A percentile compares a stretch with the other conserved stretches of the same genome.
Conservation (phyloP, 306 rosid species). For the Hylodesmum podocarpum region DNA sequence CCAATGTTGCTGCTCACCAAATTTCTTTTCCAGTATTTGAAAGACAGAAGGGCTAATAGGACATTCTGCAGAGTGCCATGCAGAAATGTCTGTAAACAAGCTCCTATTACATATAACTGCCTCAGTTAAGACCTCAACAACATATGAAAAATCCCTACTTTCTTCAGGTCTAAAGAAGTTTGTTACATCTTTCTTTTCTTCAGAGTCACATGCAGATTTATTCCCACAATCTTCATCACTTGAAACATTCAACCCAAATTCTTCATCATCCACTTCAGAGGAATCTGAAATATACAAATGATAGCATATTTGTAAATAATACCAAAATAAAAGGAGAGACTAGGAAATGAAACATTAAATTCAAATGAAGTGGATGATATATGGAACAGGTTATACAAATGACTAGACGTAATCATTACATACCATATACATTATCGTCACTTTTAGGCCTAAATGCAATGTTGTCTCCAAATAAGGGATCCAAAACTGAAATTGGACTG, state of each 20-base stretch:
- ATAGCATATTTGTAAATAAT: constrained; percentile 29
- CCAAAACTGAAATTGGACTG: constrained; percentile 82
- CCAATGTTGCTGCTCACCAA: constrained; percentile 70
- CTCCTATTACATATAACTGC: constrained; percentile 39
- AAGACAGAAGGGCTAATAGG: constrained; percentile 66
- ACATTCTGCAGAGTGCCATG: constrained; percentile 56
- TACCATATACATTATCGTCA: constrained; percentile 47
- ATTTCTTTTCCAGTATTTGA: constrained; percentile 73
- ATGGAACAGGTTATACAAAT: not conserved
- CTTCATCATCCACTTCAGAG: constrained; percentile 59
- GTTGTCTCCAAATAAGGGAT: constrained; percentile 50
- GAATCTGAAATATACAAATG: constrained; percentile 52
- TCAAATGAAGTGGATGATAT: constrained; percentile 2
- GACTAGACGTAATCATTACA: constrained; percentile 10
- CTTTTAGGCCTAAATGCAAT: constrained; percentile 31
- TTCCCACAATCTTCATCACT: constrained; percentile 68
- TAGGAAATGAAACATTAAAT: constrained; percentile 7
- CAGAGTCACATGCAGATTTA: constrained; percentile 32
- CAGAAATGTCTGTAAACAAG: constrained; percentile 39
- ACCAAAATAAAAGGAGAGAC: not conserved
- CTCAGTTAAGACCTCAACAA: constrained; percentile 68
- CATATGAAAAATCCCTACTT: constrained; percentile 73
- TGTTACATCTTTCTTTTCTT: constrained; percentile 38
- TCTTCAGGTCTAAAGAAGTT: constrained; percentile 54
- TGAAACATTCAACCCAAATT: constrained; percentile 60